phyloP scores from a whole-genome alignment of 441 rosid species.

The Raphanus hybrid region DNA sequence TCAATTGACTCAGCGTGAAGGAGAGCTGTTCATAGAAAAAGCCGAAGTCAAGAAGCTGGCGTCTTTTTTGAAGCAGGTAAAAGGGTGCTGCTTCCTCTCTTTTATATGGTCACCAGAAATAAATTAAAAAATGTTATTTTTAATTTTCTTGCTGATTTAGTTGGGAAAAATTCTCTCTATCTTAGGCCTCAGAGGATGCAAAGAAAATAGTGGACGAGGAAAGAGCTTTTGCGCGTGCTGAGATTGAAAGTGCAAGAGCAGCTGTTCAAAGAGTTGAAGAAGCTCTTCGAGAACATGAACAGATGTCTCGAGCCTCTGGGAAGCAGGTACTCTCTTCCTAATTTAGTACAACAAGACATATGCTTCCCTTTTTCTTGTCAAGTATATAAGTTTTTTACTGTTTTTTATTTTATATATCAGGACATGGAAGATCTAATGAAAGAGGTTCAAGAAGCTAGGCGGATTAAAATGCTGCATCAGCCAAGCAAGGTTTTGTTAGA shows the following conservation, averaged over 20 bases:
- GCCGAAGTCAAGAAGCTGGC: conserved; percentile 96
- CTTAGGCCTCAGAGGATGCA: conserved; percentile 97
- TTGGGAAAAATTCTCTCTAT: conserved; percentile 13
- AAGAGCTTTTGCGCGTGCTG: conserved; percentile 92
- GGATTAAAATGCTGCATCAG: conserved; percentile 98
- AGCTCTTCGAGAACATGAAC: conserved; percentile 89
- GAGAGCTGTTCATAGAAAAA: conserved; percentile 91
- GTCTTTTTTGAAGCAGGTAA: conserved; percentile 86
- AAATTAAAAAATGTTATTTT: no score
- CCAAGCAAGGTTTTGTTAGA: conserved; percentile 78
- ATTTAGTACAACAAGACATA: not conserved
- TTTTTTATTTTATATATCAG: conserved; percentile 46
- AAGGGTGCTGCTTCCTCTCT: conserved; percentile 1
- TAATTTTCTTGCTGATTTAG: conserved; percentile 29
- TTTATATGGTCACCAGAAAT: not conserved
- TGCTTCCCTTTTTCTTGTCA: not conserved
- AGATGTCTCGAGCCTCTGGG: conserved; percentile 72
- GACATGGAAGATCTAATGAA: conserved; percentile 91
- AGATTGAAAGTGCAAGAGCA: conserved; percentile 95
- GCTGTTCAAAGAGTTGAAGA: conserved; percentile 98
- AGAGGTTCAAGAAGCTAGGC: conserved; percentile 99
- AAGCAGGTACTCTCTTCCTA: conserved; percentile 55
- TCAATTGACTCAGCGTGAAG: conserved; percentile 96
- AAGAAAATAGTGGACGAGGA: conserved; percentile 95
- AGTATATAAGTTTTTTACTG: conserved; percentile 3